These are phyloP conservation scores for Serendipita sp. DNA, from an alignment of 768 basidiomycete genomes.

Conservation along the genomic window DNA sequence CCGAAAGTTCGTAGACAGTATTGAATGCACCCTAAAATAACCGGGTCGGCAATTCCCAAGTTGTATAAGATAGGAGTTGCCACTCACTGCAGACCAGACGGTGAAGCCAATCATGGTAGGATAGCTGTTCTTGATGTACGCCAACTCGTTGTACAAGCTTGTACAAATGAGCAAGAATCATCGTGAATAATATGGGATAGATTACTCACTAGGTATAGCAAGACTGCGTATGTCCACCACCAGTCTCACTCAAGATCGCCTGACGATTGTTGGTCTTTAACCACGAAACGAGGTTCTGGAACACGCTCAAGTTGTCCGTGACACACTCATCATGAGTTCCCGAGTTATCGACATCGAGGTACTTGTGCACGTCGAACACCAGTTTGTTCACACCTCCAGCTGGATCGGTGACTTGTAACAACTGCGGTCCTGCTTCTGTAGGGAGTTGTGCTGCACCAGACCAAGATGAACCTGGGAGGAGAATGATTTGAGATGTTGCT, in stretches of 20 bases:
- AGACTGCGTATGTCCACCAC: slow-evolving; percentile 26
- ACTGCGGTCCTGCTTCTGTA: slow-evolving; percentile 23
- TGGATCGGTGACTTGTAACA: slow-evolving; percentile 28
- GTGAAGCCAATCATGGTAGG: slow-evolving; percentile 32
- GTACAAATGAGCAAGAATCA: background rate
- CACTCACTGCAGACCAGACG: slow-evolving; percentile 27
- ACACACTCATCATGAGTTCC: slow-evolving; percentile 29
- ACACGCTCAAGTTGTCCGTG: slow-evolving; percentile 30
- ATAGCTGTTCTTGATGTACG: slow-evolving; percentile 29
- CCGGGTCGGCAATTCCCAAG: background rate
- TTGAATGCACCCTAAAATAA: slow-evolving; percentile 27
- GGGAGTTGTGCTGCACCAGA: slow-evolving; percentile 25
- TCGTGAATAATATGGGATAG: background rate
- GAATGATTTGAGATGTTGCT: slow-evolving; percentile 26
- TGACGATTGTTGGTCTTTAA: slow-evolving; percentile 27
- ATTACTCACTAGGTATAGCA: slow-evolving; percentile 21
- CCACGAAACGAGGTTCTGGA: slow-evolving; percentile 28
- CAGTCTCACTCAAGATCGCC: slow-evolving; percentile 29
- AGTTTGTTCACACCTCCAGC: slow-evolving; percentile 23
- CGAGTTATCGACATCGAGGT: slow-evolving; percentile 27
- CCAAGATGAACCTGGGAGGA: slow-evolving; percentile 29
- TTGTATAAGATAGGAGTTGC: background rate
- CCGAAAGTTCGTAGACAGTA: slow-evolving; percentile 31
- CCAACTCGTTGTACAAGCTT: slow-evolving; percentile 28
- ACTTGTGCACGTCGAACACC: slow-evolving; percentile 25